Base-by-base conservation (phyloP, 129 eudicot genomes). In the Flaveria robusta region DNA sequence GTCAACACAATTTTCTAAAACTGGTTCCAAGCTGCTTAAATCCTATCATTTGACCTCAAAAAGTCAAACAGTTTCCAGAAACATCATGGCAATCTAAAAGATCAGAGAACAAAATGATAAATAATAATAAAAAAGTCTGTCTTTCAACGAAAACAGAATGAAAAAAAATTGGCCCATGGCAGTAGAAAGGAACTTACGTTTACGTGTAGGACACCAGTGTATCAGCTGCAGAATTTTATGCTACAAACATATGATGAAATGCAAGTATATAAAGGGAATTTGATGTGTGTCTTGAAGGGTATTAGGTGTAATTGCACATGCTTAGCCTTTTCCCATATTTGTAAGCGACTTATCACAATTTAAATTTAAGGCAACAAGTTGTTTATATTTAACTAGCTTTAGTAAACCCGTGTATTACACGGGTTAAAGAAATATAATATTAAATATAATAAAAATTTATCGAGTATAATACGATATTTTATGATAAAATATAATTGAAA, bases 331-430 rank as follows among this genome's bases (percentile, higher is more conserved):
- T 75, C 34, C 55, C 79, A 46, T 18, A 43, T 63, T 75, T 63
- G 26, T 27, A 75, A 63, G 79, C 79, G 37, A 75, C 72, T 64
- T 75, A 6, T 27, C 10, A 29, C 47, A 2, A 29, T 29, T 12
- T 15, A 63, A 26, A 9, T 26, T 9, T 64, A 1, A 19, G 19
- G 12, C 62, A 54, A 19, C 14, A 29, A 55, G 10, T 20, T 55
- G 10, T 19, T 46, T 29, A 3, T 11, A 46, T 9, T 75, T 64
- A 19, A 16, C 15, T 50, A n/a, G n/a, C n/a, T n/a, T n/a, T n/a
- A n/a, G n/a, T n/a, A n/a, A n/a, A n/a, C n/a, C n/a, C n/a, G n/a
- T n/a, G n/a, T n/a, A n/a, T n/a, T n/a, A n/a, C n/a, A n/a, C n/a
- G n/a, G n/a, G n/a, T n/a, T n/a, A n/a, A n/a, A n/a, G n/a, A n/a